Evolutionary conservation across 345 rosid species (phyloP), one percentile per base, ranked within the genome.

Genomic region (Boechera retrofracta): DNA sequence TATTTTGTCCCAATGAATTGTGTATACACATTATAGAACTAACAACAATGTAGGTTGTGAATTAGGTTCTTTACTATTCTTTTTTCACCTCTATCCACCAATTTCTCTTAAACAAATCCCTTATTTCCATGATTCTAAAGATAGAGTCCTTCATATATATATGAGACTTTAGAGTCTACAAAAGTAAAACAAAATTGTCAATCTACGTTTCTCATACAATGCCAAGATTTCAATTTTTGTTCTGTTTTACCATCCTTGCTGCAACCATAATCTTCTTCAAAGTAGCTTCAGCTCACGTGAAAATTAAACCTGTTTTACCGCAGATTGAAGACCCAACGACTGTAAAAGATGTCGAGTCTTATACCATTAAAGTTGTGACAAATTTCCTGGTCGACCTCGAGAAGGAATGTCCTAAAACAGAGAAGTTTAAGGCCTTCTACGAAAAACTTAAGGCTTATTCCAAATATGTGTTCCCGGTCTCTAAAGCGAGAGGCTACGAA

Each of bases 361-460:
- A 71, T 47, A 71, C 75, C 35, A 35, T 48, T 48, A 59, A 71
- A 63, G 58, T 13, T 60, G 75, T 71, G 3, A 60, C 55, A 12
- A 33, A 45, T 12, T 71, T 71, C 16, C 10, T 60, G 7, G 49
- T 32, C 7, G 26, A 60, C 12, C 75, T 71, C 16, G 48, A 71
- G 32, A 71, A 60, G 15, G 67, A 71, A 71, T 71, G 75, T 47
- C 59, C 67, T 45, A 71, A 71, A 65, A 48, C 67, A 58, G n/a
- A 71, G 5, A 60, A 71, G 38, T 60, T 71, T 36, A 71, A 51
- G 59, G 10, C 5, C 10, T 71, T 71, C 10, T 71, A 48, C 12
- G 49, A 60, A 48, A 59, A 48, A 15, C 36, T 71, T 4, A 71
- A 60, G 64, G 59, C 48, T 0, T 60, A 45, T 47, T 33, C 67